Conservation (phyloP, 2,329 filamentous ascomycete species). For the Diaporthe sp. region DNA sequence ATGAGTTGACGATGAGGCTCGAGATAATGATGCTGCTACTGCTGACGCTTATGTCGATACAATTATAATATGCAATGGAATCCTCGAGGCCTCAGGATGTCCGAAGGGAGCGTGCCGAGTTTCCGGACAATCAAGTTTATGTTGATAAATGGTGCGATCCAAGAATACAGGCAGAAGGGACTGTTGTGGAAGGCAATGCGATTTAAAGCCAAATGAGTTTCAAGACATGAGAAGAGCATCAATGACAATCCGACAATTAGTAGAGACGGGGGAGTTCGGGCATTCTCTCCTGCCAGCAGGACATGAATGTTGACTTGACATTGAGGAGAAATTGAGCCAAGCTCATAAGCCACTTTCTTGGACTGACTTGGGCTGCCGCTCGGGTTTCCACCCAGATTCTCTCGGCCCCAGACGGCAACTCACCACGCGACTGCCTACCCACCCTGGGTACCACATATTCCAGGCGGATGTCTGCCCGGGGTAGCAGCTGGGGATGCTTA, state of each 20-base stretch:
- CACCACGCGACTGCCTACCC: constrained; percentile 17
- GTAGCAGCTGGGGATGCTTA: background rate
- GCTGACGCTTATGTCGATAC: background rate
- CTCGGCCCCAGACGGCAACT: constrained; percentile 7
- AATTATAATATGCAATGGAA: background rate
- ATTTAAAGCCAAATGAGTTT: background rate
- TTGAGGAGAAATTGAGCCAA: constrained; percentile 26
- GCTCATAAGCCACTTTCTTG: constrained; percentile 25
- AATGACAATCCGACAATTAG: background rate
- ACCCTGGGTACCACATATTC: background rate
- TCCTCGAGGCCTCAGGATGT: background rate
- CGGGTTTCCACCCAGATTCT: constrained; percentile 5
- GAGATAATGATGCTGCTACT: background rate
- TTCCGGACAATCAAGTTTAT: background rate
- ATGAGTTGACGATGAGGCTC: background rate
- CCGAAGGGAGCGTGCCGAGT: background rate
- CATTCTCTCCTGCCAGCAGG: constrained; percentile 26
- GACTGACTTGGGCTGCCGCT: constrained; percentile 9
- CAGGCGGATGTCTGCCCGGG: background rate
- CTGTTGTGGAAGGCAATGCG: background rate
- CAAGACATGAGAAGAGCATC: background rate
- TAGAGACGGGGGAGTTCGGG: background rate
- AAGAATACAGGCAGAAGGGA: constrained; percentile 9
- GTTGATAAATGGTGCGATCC: background rate
- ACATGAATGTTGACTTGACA: constrained; percentile 20